Base-by-base conservation (phyloP, 169 alveolate species). In the Haemoproteus tartakovskyi region DNA sequence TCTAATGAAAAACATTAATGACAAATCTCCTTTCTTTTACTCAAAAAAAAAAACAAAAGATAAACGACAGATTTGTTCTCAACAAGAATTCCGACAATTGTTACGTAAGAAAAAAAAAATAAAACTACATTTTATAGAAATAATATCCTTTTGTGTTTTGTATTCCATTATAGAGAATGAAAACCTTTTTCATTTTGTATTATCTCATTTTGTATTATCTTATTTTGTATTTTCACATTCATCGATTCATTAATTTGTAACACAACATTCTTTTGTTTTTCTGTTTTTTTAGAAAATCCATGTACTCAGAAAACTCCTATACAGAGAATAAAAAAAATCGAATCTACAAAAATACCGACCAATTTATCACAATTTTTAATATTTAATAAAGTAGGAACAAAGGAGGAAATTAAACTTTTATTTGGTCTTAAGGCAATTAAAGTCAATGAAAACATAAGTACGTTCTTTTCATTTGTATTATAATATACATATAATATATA, bases 341-440 rank as follows among this genome's bases (percentile, higher is more conserved):
- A 67, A 18, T 14, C 41, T 18, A 30, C 37, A n/a, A 27, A 67
- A 46, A 54, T 67, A 14, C 82, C 82, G 26, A 67, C 9, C 36
- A 67, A 67, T 47, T 47, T 67, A 37, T 54, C 82, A 27, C 61
- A 67, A 27, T 67, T 33, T 21, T 54, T 67, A 33, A 60, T 67
- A 24, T 67, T 52, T 67, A 67, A 67, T 47, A 67, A 67, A 41
- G 41, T 52, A 22, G 82, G 64, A 29, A 52, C 60, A 33, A 67
- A 27, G 16, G 82, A 67, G 37, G 82, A 67, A 40, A 47, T 67
- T 22, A 67, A 67, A 67, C 51, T 67, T 67, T 47, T 67, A 36
- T 47, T 67, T 67, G 82, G 82, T 22, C 82, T 67, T n/a, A 51
- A 54, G 19, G 82, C 82, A 54, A 47, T 67, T 47, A 67, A 67